Base-by-base conservation (phyloP, 192 early-diverging fungal species). In the Gonapodya prolifera region DNA sequence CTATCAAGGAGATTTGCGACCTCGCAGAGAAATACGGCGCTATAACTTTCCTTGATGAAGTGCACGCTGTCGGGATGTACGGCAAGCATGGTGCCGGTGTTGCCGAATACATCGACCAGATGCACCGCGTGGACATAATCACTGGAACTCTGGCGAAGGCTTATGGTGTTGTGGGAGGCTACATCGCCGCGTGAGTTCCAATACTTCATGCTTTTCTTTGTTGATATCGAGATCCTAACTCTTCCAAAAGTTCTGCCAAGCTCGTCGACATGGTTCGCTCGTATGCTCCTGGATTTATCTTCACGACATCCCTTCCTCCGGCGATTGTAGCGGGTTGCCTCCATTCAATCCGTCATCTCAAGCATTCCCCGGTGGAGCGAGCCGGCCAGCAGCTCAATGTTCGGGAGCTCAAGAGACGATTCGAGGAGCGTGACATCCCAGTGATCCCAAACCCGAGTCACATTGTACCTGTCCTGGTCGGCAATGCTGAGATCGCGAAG, bases 61-160 rank as follows among this genome's bases (percentile, higher is more conserved):
- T 98, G 34, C 96, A 98, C 78, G 95, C 96, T n/a, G 96, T 98
- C n/a, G 96, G 96, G 77, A 96, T 98, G 95, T 98, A 98, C 81
- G 96, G 96, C 2, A 87, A 90, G 23, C 90, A 91, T 76, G 96
- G 95, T 76, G 95, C 91, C 33, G 96, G 96, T 78, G 95, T 98
- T 32, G 95, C 96, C 61, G 95, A 96, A 84, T 93, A 98, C 85
- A 86, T 95, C 75, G 92, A 96, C 81, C 92, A 89, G 30, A 85
- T 96, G 86, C 91, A 95, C 80, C 87, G 94, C 75, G 91, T 98
- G 61, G 96, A 98, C 82, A 96, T 98, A 75, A 90, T 95, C 85
- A 94, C 96, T 30, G 96, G 96, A 71, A 98, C 96, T 32, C 91
- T 98, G 34, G 96, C 95, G 81, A 98, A 98, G 85, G 96, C 95